phyloP scores from a whole-genome alignment of 768 basidiomycete genomes.

The Rhodotorula taiwanensis region DNA sequence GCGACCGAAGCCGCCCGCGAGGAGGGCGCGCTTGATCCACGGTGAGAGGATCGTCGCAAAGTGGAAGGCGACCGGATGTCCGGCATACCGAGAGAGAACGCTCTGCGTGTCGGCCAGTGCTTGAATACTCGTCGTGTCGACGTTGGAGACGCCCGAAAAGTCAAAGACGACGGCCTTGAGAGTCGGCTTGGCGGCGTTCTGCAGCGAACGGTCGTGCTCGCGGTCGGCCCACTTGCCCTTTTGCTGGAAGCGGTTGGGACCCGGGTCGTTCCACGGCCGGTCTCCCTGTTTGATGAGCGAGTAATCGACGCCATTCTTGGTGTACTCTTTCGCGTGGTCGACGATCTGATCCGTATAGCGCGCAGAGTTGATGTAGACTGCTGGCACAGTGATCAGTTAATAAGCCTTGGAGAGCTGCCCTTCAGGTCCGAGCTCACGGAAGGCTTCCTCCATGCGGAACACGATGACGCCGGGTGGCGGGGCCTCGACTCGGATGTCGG shows the following conservation, averaged over 20 bases:
- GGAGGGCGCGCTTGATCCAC: conserved; percentile 81
- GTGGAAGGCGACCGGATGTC: conserved; percentile 62
- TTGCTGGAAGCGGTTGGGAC: conserved; percentile 25
- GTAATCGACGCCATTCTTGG: conserved; percentile 63
- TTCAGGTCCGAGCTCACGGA: too few species aligned
- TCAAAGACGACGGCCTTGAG: conserved; percentile 87
- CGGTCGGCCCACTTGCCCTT: conserved; percentile 3
- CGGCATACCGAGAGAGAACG: conserved; percentile 77
- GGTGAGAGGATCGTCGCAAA: conserved; percentile 85
- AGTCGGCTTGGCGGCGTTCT: conserved; percentile 54
- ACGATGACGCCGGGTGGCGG: conserved; percentile 80
- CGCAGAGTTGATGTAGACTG: conserved; percentile 47
- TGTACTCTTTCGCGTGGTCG: conserved; percentile 68
- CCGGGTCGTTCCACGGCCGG: conserved; percentile 79
- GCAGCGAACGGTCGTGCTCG: conserved; percentile 40
- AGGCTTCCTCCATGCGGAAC: conserved; percentile 86
- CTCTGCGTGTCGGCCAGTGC: conserved; percentile 77
- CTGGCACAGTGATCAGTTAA: too few species aligned
- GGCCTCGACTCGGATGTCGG: conserved; percentile 62
- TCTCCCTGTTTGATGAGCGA: conserved; percentile 59
- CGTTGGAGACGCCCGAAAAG: conserved; percentile 73
- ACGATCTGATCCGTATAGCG: conserved; percentile 63
- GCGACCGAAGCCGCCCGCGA: conserved; percentile 83
- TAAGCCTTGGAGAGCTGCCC: too few species aligned
- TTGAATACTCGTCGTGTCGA: conserved; percentile 88